A percentile compares a stretch with the other conserved stretches of the same genome.
These are phyloP conservation scores for Powellomyces hirtus DNA, from an alignment of 192 early-diverging fungal species.

Conservation along the genomic window DNA sequence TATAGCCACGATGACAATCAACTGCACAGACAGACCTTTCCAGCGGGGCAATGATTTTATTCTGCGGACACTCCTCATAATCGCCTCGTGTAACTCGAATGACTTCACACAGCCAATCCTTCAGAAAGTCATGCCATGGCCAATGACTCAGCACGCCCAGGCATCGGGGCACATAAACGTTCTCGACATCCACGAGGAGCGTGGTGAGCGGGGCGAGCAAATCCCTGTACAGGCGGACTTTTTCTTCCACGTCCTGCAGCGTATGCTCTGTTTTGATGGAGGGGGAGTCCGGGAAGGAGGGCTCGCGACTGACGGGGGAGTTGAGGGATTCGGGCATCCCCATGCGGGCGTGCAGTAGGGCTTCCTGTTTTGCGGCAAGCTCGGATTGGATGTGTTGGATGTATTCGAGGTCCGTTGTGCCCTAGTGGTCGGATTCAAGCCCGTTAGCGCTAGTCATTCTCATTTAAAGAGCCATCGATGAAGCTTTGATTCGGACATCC, in stretches of 20 bases:
- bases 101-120: slow-evolving; percentile 75
- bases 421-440: not conserved
- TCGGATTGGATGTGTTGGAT: slow-evolving; percentile 47
- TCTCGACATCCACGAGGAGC: slow-evolving; percentile 50
- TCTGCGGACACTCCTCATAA: slow-evolving; percentile 38
- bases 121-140: slow-evolving; percentile 70
- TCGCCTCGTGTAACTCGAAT: slow-evolving; percentile 52
- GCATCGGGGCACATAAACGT: slow-evolving; percentile 67
- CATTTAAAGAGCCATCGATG: not conserved
- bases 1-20: no score
- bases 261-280: slow-evolving; percentile 3
- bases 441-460: no score
- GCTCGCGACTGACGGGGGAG: not conserved
- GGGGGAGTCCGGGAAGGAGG: not conserved
- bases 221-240: slow-evolving; percentile 61
- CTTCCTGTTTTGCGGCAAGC: slow-evolving; percentile 43
- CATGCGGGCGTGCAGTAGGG: slow-evolving; percentile 32
- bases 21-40: slow-evolving; percentile 52
- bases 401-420: slow-evolving; percentile 42
- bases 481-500: not conserved
- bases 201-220: slow-evolving; percentile 60
- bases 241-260: slow-evolving; percentile 62
- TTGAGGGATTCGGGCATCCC: slow-evolving; percentile 3
- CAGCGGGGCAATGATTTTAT: slow-evolving; percentile 35
- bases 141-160: slow-evolving; percentile 70